These are phyloP conservation scores for Carallia brachiata DNA, from an alignment of 345 rosid species.

Conservation along the genomic window DNA sequence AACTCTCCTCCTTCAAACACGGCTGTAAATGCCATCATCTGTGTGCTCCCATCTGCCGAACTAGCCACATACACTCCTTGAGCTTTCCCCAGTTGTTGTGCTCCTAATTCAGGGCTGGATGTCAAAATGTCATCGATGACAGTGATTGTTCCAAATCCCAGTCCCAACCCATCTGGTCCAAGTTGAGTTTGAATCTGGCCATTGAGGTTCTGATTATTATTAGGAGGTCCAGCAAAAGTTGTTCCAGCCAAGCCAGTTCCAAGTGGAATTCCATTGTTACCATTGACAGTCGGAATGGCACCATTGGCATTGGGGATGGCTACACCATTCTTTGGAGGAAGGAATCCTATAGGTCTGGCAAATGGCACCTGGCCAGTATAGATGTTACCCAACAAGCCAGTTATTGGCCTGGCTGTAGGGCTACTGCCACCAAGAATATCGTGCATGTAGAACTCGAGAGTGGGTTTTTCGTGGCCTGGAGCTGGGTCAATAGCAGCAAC, in stretches of 20 bases:
- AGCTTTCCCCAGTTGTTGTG: constrained; percentile 77
- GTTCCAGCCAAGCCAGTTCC: constrained; percentile 93
- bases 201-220: constrained; percentile 40
- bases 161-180: constrained; percentile 81
- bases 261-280: constrained; percentile 75
- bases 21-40: constrained; percentile 95
- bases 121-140: constrained; percentile 82
- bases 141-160: constrained; percentile 88
- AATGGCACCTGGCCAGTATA: constrained; percentile 93
- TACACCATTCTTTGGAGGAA: constrained; percentile 60
- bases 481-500: constrained; percentile 43
- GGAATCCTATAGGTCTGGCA: constrained; percentile 76
- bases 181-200: constrained; percentile 61
- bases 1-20: constrained; percentile 92
- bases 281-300: constrained; percentile 77
- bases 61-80: constrained; percentile 91
- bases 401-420: constrained; percentile 86
- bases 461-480: constrained; percentile 38
- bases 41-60: constrained; percentile 75
- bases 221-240: constrained; percentile 40
- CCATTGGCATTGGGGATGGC: constrained; percentile 90
- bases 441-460: constrained; percentile 83
- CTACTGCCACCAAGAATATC: constrained; percentile 88
- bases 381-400: constrained; percentile 91
- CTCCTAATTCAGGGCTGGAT: constrained; percentile 71